These are phyloP conservation scores for Nakaseomyces uthaithaninus DNA, from an alignment of 1,139 yeast species.

Conservation along the genomic window DNA sequence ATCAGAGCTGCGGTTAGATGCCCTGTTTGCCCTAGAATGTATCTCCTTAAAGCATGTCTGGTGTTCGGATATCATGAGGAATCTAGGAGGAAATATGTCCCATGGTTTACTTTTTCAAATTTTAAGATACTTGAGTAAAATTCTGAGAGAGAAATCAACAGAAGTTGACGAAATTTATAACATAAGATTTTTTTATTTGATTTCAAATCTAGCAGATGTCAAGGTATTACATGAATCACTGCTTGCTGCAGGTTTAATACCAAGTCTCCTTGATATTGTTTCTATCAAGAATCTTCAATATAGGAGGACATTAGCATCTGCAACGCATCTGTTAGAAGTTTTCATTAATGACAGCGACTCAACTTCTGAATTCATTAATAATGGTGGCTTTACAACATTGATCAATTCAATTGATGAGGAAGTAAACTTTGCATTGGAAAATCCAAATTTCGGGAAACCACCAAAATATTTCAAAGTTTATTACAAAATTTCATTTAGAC, in stretches of 20 bases:
- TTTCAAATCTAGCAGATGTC: slow-evolving; percentile 51
- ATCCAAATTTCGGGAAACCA: slow-evolving; percentile 48
- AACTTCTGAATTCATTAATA: slow-evolving; percentile 52
- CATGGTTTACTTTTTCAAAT: slow-evolving; percentile 78
- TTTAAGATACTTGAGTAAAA: slow-evolving; percentile 51
- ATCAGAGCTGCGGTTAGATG: slow-evolving; percentile 46
- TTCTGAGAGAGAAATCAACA: slow-evolving; percentile 32
- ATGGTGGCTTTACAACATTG: slow-evolving; percentile 57
- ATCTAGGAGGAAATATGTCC: slow-evolving; percentile 83
- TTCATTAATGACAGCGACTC: slow-evolving; percentile 43
- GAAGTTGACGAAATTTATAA: slow-evolving; percentile 43
- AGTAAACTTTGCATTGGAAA: slow-evolving; percentile 52
- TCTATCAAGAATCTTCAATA: slow-evolving; percentile 41
- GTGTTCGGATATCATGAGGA: slow-evolving; percentile 69
- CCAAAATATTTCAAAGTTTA: slow-evolving; percentile 49
- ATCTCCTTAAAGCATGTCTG: slow-evolving; percentile 62
- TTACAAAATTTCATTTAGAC: slow-evolving; percentile 55
- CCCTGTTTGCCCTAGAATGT: slow-evolving; percentile 62
- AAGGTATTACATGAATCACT: slow-evolving; percentile 44
- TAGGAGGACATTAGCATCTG: slow-evolving; percentile 57
- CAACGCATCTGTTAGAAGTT: slow-evolving; percentile 52
- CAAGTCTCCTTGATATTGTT: slow-evolving; percentile 57
- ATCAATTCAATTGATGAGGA: slow-evolving; percentile 59
- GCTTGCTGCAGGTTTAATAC: slow-evolving; percentile 64
- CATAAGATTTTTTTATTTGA: slow-evolving; percentile 47